Conservation (phyloP, 306 rosid genomes). For the Crotalaria pallida region DNA sequence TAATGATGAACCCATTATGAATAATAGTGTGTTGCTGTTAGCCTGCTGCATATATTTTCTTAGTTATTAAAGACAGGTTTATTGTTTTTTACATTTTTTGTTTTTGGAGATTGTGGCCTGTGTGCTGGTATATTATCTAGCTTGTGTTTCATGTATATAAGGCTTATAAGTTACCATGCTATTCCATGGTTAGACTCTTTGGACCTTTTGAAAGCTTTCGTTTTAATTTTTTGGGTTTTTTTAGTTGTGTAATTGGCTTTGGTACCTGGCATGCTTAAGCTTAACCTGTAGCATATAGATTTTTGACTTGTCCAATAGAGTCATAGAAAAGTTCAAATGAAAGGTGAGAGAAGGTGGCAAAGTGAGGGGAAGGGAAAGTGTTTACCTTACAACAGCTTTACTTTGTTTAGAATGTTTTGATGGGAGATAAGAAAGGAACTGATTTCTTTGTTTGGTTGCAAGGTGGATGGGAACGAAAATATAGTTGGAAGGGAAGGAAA, state of each 20-base stretch:
- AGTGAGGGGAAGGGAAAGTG: not conserved
- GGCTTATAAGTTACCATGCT: not conserved
- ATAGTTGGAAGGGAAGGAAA: not conserved
- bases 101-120: not conserved
- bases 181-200: conserved; percentile 1
- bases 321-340: not conserved
- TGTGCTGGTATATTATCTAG: not conserved
- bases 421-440: not conserved
- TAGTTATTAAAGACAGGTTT: not conserved
- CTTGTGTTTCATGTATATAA: not conserved
- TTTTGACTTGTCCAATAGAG: not conserved
- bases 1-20: not conserved
- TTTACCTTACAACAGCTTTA: not conserved
- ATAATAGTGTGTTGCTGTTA: not conserved
- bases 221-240: not conserved
- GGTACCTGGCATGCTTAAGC: not conserved
- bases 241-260: not conserved
- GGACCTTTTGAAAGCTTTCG: not conserved
- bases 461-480: not conserved
- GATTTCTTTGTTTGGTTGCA: not conserved
- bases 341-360: not conserved
- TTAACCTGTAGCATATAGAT: not conserved
- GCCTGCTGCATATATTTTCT: not conserved
- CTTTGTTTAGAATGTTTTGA: not conserved
- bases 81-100: not conserved